Conservation (phyloP, 305 asterid species). For the Ajuga reptans region DNA sequence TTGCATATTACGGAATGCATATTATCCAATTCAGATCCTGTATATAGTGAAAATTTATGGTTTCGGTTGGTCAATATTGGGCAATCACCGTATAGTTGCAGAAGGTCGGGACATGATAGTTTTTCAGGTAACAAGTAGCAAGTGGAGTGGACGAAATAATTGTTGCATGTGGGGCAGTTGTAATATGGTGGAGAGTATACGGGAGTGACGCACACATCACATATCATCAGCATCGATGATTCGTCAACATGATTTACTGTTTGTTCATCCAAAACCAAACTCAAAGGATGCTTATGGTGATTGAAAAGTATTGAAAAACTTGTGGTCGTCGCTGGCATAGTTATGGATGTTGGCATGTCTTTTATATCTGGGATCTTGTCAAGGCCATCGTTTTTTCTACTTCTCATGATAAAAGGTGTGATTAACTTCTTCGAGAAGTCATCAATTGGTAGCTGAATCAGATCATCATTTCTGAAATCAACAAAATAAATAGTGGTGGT, state of each 20-base stretch:
- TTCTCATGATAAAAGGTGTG: constrained; percentile 8
- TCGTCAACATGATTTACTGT: not conserved
- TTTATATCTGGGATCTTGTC: not conserved
- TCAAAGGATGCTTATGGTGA: constrained; percentile 11
- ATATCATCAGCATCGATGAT: not conserved
- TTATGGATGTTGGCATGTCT: not conserved
- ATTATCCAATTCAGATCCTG: not conserved
- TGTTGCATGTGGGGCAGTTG: not conserved
- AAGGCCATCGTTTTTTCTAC: not conserved
- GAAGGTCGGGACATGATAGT: not conserved
- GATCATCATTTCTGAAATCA: not conserved
- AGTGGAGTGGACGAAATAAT: constrained; percentile 2
- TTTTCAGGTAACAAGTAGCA: not conserved
- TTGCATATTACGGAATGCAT: too few species aligned
- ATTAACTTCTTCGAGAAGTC: not conserved
- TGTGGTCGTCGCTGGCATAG: not conserved
- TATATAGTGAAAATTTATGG: not conserved
- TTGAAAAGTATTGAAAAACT: not conserved
- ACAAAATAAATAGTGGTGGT: too few species aligned
- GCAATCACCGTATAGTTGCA: not conserved
- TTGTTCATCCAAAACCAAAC: not conserved
- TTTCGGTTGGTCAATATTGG: not conserved
- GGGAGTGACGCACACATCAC: constrained; percentile 5
- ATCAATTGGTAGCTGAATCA: not conserved
- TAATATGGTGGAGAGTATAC: constrained; percentile 5